phyloP scores from a whole-genome alignment of 2,329 filamentous ascomycete species.

The Exophiala dermatitidis region DNA sequence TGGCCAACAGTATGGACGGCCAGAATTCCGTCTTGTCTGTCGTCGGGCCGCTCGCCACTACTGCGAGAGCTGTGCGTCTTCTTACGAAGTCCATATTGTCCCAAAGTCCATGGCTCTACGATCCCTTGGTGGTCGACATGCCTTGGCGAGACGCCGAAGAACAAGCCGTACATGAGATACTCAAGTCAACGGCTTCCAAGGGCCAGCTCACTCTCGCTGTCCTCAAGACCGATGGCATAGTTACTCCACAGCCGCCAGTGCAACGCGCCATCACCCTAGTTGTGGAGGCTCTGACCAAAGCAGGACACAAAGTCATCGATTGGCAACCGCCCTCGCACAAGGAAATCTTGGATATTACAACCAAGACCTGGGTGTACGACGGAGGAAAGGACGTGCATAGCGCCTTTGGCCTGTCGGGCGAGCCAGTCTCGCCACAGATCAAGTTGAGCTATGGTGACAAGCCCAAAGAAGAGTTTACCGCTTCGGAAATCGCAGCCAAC shows the following conservation, averaged over 20 bases:
- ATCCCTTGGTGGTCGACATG: constrained; percentile 58
- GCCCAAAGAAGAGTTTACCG: constrained; percentile 34
- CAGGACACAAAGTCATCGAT: constrained; percentile 52
- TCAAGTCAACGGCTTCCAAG: constrained; percentile 30
- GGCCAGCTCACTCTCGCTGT: constrained; percentile 49
- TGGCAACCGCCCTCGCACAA: constrained; percentile 52
- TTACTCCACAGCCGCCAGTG: constrained; percentile 52
- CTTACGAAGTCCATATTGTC: constrained; percentile 51
- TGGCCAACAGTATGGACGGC: constrained; percentile 58
- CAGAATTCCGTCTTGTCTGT: constrained; percentile 58
- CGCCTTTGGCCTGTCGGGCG: constrained; percentile 50
- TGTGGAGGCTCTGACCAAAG: constrained; percentile 42
- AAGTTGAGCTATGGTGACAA: constrained; percentile 31
- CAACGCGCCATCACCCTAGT: constrained; percentile 48
- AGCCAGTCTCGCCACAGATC: constrained; percentile 44
- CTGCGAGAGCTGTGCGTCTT: constrained; percentile 48
- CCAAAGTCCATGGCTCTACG: constrained; percentile 57
- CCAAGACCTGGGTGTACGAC: constrained; percentile 42
- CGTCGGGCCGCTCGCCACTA: constrained; percentile 56
- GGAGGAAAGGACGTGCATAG: constrained; percentile 46
- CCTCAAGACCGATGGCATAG: constrained; percentile 45
- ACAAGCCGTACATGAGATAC: constrained; percentile 34
- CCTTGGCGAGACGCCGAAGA: constrained; percentile 53
- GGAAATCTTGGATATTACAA: constrained; percentile 33
- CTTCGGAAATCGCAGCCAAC: constrained; percentile 39